Evolutionary conservation across 2,329 filamentous ascomycete genomes (phyloP), one percentile per base, ranked within the genome.

Genomic region (Botrytis medusae): DNA sequence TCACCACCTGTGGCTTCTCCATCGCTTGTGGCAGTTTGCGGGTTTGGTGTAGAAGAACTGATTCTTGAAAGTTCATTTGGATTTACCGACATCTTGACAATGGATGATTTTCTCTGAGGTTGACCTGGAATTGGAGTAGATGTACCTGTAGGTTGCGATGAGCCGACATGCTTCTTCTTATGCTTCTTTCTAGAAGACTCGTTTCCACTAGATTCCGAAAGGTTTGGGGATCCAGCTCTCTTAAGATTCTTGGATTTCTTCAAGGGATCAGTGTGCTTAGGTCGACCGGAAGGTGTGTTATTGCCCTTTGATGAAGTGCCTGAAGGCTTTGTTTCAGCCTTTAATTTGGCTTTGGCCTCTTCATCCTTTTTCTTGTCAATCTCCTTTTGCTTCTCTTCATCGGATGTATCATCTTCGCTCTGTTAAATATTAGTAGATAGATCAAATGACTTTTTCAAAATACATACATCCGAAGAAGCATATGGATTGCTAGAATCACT

Each of bases 171-270:
- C 81, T 92, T 92, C 84, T 91, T 93, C 80, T 92, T 89, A 81
- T 88, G 89, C 84, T 93, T 93, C 83, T 96, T 94, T 77, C 92
- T 91, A 37, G 91, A 89, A 0, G 93, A 95, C 81, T 98, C 95
- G 78, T 95, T 97, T 71, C 94, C 95, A 81, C 94, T 97, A 16
- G 94, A 94, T 81, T 98, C 95, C 0, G 81, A 98, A 46, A 93
- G 87, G 76, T 95, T 92, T 4, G 95, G 94, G 25, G 94, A 97
- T 29, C 94, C 94, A 46, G 93, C 88, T 44, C 95, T 91, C 84
- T 98, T 98, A 70, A 95, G 87, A 46, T 83, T 82, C 46, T 87
- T 80, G 5, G 81, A 79, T 76, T 86, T 87, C 79, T 87, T 88
- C 71, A 85, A 78, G 25, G 85, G 79, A 77, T 89, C 86, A 7